Conservation (phyloP, 331 rosid genomes). For the Quercus tomentella region DNA sequence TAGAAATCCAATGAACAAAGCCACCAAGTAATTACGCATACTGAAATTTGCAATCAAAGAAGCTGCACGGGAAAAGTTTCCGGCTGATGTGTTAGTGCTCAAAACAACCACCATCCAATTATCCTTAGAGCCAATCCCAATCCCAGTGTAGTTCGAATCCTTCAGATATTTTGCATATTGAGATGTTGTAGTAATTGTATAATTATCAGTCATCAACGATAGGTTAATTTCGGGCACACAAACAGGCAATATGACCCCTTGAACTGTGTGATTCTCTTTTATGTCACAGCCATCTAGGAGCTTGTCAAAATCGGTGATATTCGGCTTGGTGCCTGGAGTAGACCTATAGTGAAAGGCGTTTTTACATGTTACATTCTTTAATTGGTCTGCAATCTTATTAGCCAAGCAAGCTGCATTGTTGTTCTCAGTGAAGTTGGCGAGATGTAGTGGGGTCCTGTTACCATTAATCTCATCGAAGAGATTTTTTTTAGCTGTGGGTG, state of each 20-base stretch:
- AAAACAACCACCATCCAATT: constrained; percentile 67
- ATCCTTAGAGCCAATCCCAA: constrained; percentile 53
- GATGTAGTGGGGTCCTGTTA: constrained; percentile 29
- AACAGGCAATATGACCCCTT: constrained; percentile 53
- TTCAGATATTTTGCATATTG: constrained; percentile 42
- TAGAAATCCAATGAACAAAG: constrained; percentile 14
- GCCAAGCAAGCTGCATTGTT: constrained; percentile 39
- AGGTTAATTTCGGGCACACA: constrained; percentile 42
- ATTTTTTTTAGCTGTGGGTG: constrained; percentile 12
- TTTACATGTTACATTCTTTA: constrained; percentile 14
- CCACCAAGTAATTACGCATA: constrained; percentile 11
- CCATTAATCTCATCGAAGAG: constrained; percentile 35
- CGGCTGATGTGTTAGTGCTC: constrained; percentile 35
- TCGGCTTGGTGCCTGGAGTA: constrained; percentile 1
- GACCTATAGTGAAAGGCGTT: constrained; percentile 12
- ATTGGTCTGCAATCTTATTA: constrained; percentile 19
- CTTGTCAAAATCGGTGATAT: constrained; percentile 20
- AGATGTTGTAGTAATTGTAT: constrained; percentile 19
- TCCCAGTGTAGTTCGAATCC: constrained; percentile 47
- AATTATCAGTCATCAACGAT: constrained; percentile 37
- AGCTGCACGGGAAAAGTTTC: constrained; percentile 46
- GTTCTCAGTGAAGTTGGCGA: constrained; percentile 3
- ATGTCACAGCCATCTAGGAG: constrained; percentile 36
- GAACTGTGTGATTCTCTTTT: constrained; percentile 36
- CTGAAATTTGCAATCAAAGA: constrained; percentile 16